Percentiles rank a stretch among this genome's conserved stretches.
Conservation (phyloP, 2,329 filamentous ascomycete genomes). For the Setomelanomma holmii region DNA sequence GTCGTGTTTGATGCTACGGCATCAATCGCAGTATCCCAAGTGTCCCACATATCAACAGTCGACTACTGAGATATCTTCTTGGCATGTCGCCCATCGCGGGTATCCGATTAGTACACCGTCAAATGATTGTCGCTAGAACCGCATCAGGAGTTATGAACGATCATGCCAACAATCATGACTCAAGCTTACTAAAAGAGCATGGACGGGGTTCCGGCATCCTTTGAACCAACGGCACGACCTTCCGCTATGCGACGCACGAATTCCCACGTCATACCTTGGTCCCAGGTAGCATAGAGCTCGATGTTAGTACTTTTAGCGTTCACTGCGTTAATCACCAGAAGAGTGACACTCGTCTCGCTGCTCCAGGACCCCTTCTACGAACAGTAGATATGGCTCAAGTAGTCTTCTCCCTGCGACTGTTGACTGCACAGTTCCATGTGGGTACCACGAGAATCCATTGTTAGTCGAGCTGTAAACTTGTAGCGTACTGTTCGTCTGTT, state of each 20-base stretch:
- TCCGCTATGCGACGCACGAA: slow-evolving; percentile 18
- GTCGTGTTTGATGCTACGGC: slow-evolving; percentile 15
- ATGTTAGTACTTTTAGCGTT: slow-evolving; percentile 26
- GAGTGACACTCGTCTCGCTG: slow-evolving; percentile 13
- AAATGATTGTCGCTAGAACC: slow-evolving; percentile 12
- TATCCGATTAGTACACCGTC: slow-evolving; percentile 27
- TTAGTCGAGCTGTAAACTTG: slow-evolving; percentile 21
- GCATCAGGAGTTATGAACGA: neutral
- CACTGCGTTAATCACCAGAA: slow-evolving; percentile 25
- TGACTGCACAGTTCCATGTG: slow-evolving; percentile 17
- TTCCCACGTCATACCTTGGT: slow-evolving; percentile 22
- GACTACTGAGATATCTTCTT: slow-evolving; percentile 29
- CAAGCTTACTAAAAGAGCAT: slow-evolving; percentile 22
- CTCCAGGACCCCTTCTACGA: slow-evolving; percentile 18
- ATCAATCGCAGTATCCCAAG: slow-evolving; percentile 21
- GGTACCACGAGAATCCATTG: slow-evolving; percentile 31
- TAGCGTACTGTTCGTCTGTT: slow-evolving; percentile 11
- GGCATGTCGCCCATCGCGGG: slow-evolving; percentile 18
- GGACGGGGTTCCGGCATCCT: slow-evolving; percentile 23
- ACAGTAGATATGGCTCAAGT: slow-evolving; percentile 24
- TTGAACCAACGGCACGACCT: slow-evolving; percentile 15
- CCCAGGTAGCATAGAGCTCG: slow-evolving; percentile 23
- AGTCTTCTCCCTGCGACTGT: slow-evolving; percentile 14
- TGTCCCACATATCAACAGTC: slow-evolving; percentile 16
- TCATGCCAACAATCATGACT: neutral